These are phyloP conservation scores for Fonsecaea monophora DNA, from an alignment of 2,329 filamentous ascomycete species.

Conservation along the genomic window DNA sequence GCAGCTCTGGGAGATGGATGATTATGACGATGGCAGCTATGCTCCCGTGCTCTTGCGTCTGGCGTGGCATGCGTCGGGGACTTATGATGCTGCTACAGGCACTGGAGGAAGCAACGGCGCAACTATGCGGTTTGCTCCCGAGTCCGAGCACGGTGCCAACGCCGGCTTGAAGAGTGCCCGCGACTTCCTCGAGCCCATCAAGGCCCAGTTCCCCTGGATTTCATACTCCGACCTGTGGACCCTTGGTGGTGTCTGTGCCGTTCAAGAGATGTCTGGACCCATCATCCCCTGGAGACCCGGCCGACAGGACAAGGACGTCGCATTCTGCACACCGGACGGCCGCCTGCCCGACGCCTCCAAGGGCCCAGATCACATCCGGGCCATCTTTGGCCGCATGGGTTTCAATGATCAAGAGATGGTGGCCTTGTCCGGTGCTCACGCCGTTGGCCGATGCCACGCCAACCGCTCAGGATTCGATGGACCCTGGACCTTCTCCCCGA, in stretches of 20 bases:
- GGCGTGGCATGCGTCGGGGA: slow-evolving; percentile 93
- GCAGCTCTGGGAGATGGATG: slow-evolving; percentile 82
- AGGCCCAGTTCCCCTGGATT: slow-evolving; percentile 94
- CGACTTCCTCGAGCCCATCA: slow-evolving; percentile 91
- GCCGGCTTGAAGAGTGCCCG: slow-evolving; percentile 85
- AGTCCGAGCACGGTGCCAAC: slow-evolving; percentile 90
- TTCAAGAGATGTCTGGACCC: slow-evolving; percentile 96
- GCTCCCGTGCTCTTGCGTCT: slow-evolving; percentile 88
- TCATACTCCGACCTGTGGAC: slow-evolving; percentile 97
- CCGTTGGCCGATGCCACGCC: slow-evolving; percentile 79
- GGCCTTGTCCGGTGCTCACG: slow-evolving; percentile 83
- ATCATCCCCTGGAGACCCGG: slow-evolving; percentile 87
- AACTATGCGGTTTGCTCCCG: slow-evolving; percentile 93
- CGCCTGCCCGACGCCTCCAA: slow-evolving; percentile 83
- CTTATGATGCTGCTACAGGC: slow-evolving; percentile 83
- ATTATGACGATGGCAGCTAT: slow-evolving; percentile 97
- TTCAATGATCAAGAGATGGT: slow-evolving; percentile 98
- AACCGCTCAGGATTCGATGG: slow-evolving; percentile 88
- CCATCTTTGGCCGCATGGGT: slow-evolving; percentile 96
- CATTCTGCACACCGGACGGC: slow-evolving; percentile 91
- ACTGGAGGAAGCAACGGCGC: slow-evolving; percentile 96
- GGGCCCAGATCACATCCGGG: slow-evolving; percentile 80
- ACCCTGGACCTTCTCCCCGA: slow-evolving; percentile 91
- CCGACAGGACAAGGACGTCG: slow-evolving; percentile 76
- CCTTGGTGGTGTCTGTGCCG: slow-evolving; percentile 78